phyloP scores from a whole-genome alignment of 2,329 filamentous ascomycete genomes.

The Coniochaeta sp. region DNA sequence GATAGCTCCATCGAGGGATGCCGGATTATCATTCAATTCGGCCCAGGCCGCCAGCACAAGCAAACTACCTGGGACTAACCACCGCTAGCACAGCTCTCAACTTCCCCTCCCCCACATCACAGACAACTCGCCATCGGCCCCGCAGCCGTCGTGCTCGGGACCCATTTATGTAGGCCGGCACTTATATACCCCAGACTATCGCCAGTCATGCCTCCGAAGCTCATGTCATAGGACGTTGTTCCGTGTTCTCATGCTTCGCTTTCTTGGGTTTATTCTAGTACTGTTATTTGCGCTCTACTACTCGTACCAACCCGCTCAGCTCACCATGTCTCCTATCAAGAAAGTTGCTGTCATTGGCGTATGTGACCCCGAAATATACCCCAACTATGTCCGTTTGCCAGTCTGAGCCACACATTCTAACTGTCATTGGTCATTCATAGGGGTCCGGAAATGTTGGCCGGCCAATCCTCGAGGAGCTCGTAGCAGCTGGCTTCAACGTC shows the following conservation, averaged over 20 bases:
- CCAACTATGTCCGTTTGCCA: not conserved
- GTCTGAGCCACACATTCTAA: constrained; percentile 2
- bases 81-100: too few relatives aligned
- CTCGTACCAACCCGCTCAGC: not conserved
- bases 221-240: not conserved
- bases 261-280: not conserved
- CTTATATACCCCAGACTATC: not conserved
- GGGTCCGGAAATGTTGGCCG: constrained; percentile 25
- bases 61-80: too few relatives aligned
- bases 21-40: too few relatives aligned
- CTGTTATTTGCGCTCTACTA: not conserved
- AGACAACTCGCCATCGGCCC: constrained; percentile 3
- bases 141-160: constrained; percentile 2
- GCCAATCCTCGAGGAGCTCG: constrained; percentile 21
- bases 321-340: constrained; percentile 16
- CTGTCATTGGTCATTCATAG: constrained; percentile 10
- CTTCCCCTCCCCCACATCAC: not conserved
- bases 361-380: constrained; percentile 9
- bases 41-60: too few relatives aligned
- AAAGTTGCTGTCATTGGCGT: constrained; percentile 29
- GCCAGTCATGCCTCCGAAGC: not conserved
- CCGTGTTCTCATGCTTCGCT: not conserved
- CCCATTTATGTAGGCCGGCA: not conserved
- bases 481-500: constrained; percentile 35
- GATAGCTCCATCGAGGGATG: too few relatives aligned